These are phyloP conservation scores for Metrosideros polymorpha DNA, from an alignment of 441 rosid genomes.

Conservation along the genomic window DNA sequence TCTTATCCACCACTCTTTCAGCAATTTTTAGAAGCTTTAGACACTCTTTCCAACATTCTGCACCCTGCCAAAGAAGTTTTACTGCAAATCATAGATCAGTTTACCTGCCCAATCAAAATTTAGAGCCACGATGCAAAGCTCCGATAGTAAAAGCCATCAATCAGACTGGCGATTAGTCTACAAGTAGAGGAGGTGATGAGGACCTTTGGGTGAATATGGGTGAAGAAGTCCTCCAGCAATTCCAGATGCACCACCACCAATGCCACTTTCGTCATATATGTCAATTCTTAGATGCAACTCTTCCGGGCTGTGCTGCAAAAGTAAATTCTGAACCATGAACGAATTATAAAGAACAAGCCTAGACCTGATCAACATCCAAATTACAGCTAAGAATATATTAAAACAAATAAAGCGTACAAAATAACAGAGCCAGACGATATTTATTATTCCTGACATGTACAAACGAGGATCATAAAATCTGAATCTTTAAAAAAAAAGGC, in stretches of 20 bases:
- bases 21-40: constrained; percentile 61
- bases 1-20: constrained; percentile 34
- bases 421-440: background rate
- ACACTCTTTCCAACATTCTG: constrained; percentile 84
- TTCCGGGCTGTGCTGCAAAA: constrained; percentile 47
- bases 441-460: background rate
- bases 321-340: background rate
- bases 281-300: constrained; percentile 46
- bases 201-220: constrained; percentile 91
- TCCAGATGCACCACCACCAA: constrained; percentile 95
- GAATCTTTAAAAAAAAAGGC: background rate
- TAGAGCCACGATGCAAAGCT: background rate
- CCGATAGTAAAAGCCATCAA: background rate
- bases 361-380: background rate
- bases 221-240: constrained; percentile 94
- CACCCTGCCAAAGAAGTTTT: constrained; percentile 82
- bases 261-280: constrained; percentile 76
- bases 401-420: background rate
- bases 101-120: background rate
- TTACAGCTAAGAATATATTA: background rate
- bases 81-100: constrained; percentile 23
- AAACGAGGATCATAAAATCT: background rate
- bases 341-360: background rate
- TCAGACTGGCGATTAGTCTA: background rate
- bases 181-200: background rate